A percentile compares a stretch with the other conserved stretches of the same genome.
Conservation (phyloP, 495 filamentous ascomycete genomes). For the Penicillium daleae region DNA sequence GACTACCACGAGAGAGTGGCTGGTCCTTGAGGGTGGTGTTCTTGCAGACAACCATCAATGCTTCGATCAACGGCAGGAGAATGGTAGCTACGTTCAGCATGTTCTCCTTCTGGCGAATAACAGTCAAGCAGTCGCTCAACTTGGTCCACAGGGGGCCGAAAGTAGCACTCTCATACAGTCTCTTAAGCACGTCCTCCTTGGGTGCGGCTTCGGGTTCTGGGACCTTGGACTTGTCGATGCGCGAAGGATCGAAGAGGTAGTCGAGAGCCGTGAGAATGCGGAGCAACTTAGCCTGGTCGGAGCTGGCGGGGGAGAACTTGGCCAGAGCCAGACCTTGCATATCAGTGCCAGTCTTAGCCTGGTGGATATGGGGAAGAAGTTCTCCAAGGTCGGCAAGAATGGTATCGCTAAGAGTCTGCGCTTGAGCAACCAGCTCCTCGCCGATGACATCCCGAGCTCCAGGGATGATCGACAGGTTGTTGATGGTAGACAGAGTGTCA, state of each 20-base stretch:
- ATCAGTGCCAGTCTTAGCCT: slow-evolving; percentile 85
- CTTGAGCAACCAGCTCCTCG: slow-evolving; percentile 83
- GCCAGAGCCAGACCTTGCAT: slow-evolving; percentile 91
- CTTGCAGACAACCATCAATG: slow-evolving; percentile 99
- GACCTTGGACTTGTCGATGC: slow-evolving; percentile 58
- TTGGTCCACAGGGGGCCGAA: slow-evolving; percentile 92
- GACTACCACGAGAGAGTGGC: slow-evolving; percentile 57
- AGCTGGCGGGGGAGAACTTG: slow-evolving; percentile 94
- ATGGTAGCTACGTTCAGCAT: slow-evolving; percentile 97
- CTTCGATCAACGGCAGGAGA: slow-evolving; percentile 89
- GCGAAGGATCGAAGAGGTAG: slow-evolving; percentile 84
- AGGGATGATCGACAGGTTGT: slow-evolving; percentile 92
- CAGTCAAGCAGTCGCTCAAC: slow-evolving; percentile 86
- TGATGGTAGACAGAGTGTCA: slow-evolving; percentile 95
- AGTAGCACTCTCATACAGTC: slow-evolving; percentile 85
- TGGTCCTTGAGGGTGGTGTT: slow-evolving; percentile 83
- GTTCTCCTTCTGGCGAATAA: slow-evolving; percentile 88
- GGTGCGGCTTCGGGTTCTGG: slow-evolving; percentile 57
- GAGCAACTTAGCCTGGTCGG: slow-evolving; percentile 92
- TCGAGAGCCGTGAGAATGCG: slow-evolving; percentile 94
- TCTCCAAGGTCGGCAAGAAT: slow-evolving; percentile 85
- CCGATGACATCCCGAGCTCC: slow-evolving; percentile 90
- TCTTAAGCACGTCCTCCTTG: slow-evolving; percentile 78
- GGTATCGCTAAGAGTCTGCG: slow-evolving; percentile 77
- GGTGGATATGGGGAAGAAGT: slow-evolving; percentile 83